Percentiles rank a stretch among this genome's conserved stretches.
These are phyloP conservation scores for Dictyostelium firmibasis DNA, from an alignment of 78 protist species.

Conservation along the genomic window DNA sequence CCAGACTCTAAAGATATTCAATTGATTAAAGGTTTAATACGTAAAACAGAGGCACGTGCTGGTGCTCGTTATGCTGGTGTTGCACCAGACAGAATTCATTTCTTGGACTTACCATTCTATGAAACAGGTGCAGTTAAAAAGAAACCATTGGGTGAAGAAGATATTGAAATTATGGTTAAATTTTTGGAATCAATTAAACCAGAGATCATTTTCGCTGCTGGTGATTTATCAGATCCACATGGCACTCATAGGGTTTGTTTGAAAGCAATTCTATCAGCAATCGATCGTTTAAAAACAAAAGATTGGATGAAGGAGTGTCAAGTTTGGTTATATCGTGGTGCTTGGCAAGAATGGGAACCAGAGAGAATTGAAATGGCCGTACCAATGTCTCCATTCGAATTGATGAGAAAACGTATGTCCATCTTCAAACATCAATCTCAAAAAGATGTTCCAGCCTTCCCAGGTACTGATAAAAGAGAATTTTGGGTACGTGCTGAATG, in stretches of 20 bases:
- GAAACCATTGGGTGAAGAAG: slow-evolving; percentile 87
- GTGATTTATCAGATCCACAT: slow-evolving; percentile 91
- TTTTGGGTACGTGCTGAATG: slow-evolving; percentile 90
- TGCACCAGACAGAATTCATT: slow-evolving; percentile 39
- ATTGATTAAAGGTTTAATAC: slow-evolving; percentile 84
- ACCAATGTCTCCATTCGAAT: slow-evolving; percentile 85
- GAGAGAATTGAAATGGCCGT: slow-evolving; percentile 85
- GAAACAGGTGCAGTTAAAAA: slow-evolving; percentile 88
- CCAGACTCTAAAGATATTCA: slow-evolving; percentile 55
- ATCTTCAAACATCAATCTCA: slow-evolving; percentile 89
- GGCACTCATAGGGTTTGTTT: slow-evolving; percentile 90
- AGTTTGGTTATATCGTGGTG: slow-evolving; percentile 91
- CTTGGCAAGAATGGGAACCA: slow-evolving; percentile 90
- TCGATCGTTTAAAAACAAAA: slow-evolving; percentile 62
- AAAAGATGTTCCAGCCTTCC: slow-evolving; percentile 89
- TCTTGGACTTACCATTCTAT: slow-evolving; percentile 90
- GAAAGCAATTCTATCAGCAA: slow-evolving; percentile 70
- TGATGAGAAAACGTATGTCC: slow-evolving; percentile 79
- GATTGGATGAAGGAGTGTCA: slow-evolving; percentile 76
- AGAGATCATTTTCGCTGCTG: slow-evolving; percentile 85
- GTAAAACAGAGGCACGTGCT: slow-evolving; percentile 85
- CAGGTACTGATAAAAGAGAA: slow-evolving; percentile 89
- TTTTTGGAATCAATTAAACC: slow-evolving; percentile 78
- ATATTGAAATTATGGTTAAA: slow-evolving; percentile 81
- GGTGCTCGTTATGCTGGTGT: slow-evolving; percentile 84